A percentile compares a stretch with the other conserved stretches of the same genome.
Conservation (phyloP, 306 rosid genomes). For the Cicer pinnatifidum region DNA sequence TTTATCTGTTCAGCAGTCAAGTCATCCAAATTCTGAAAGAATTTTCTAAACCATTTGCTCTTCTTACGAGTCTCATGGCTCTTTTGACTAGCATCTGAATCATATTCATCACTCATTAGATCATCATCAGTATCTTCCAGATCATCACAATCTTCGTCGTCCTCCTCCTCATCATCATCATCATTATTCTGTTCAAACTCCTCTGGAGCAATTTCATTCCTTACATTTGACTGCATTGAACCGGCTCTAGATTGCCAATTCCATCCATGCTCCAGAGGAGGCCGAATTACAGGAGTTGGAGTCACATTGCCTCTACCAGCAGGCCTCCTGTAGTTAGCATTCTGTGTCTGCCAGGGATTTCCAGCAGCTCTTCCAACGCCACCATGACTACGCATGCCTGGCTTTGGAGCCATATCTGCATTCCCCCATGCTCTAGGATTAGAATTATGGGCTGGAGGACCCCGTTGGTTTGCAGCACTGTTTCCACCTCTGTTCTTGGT, state of each 20-base stretch:
- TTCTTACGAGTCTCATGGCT: conserved; percentile 72
- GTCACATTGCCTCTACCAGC: conserved; percentile 61
- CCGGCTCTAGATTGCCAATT: conserved; percentile 70
- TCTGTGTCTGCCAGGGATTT: conserved; percentile 49
- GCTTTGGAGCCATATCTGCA: conserved; percentile 48
- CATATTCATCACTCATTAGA: conserved; percentile 65
- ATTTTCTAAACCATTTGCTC: conserved; percentile 61
- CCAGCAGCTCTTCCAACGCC: conserved; percentile 59
- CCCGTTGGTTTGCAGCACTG: conserved; percentile 60
- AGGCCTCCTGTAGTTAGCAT: conserved; percentile 51
- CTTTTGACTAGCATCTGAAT: conserved; percentile 70
- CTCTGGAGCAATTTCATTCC: conserved; percentile 42
- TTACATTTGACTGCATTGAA: conserved; percentile 44
- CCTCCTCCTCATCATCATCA: conserved; percentile 32
- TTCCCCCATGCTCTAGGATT: conserved; percentile 56
- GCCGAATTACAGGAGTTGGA: conserved; percentile 53
- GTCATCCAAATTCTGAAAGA: conserved; percentile 62
- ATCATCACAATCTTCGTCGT: conserved; percentile 51
- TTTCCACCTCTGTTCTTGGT: conserved; percentile 75
- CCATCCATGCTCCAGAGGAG: conserved; percentile 86
- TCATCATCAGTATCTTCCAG: conserved; percentile 72
- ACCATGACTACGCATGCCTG: conserved; percentile 41
- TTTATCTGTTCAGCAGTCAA: conserved; percentile 58
- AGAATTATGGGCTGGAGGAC: conserved; percentile 45
- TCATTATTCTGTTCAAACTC: conserved; percentile 42